Conservation (phyloP, 345 rosid genomes). For the Boechera retrofracta region DNA sequence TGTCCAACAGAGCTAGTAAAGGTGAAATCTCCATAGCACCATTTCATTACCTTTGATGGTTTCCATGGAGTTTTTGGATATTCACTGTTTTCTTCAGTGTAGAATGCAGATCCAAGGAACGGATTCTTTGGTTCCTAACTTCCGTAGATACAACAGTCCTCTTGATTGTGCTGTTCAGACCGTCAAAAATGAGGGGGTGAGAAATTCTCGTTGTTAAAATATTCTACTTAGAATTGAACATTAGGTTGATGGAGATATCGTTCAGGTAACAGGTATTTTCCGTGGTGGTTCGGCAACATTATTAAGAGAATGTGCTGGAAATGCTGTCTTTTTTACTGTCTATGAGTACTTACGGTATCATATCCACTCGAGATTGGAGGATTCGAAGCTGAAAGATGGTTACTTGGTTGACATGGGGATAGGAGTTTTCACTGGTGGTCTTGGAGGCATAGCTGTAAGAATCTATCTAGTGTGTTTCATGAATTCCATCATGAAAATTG, state of each 20-base stretch:
- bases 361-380: slow-evolving; percentile 64
- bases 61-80: slow-evolving; percentile 45
- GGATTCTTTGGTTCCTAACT: slow-evolving; percentile 68
- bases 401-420: slow-evolving; percentile 80
- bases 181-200: slow-evolving; percentile 82
- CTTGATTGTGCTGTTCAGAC: slow-evolving; percentile 87
- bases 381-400: slow-evolving; percentile 51
- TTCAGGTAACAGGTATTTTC: slow-evolving; percentile 88
- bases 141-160: slow-evolving; percentile 68
- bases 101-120: slow-evolving; percentile 99
- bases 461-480: slow-evolving; percentile 28
- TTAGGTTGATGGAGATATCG: slow-evolving; percentile 46
- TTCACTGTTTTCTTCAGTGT: slow-evolving; percentile 68
- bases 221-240: neutral
- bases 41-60: slow-evolving; percentile 19
- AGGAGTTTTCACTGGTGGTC: slow-evolving; percentile 84
- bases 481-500: neutral
- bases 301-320: slow-evolving; percentile 82
- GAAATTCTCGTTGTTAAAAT: slow-evolving; percentile 40
- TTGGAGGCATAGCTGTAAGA: slow-evolving; percentile 95
- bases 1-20: slow-evolving; percentile 92
- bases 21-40: slow-evolving; percentile 49
- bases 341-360: slow-evolving; percentile 76
- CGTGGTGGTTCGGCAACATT: slow-evolving; percentile 87
- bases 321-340: slow-evolving; percentile 77